Evolutionary conservation across 768 basidiomycete genomes (phyloP).

Genomic region (Lentinula guzmanii): DNA sequence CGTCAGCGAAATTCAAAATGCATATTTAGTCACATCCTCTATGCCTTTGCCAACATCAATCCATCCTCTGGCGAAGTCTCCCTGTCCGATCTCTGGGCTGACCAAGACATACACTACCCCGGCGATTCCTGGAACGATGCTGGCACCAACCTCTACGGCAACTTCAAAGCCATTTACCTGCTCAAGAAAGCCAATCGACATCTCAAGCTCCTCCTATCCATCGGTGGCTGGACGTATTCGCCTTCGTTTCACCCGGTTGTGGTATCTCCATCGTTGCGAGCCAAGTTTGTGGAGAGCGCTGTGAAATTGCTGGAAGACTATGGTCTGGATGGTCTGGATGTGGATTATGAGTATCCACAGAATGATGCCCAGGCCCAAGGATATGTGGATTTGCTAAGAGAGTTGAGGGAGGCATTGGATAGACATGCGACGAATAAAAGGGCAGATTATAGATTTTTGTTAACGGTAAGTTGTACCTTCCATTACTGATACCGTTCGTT

Average conservation of each 20-base stretch:
- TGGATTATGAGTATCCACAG: conserved; percentile 92
- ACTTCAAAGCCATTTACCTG: conserved; percentile 89
- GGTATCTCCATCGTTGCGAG: conserved; percentile 50
- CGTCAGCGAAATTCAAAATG: conserved; percentile 3
- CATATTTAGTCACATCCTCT: conserved; percentile 68
- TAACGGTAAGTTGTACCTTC: conserved; percentile 53
- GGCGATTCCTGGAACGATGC: conserved; percentile 93
- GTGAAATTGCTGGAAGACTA: conserved; percentile 84
- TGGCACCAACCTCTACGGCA: conserved; percentile 91
- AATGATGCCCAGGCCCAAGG: conserved; percentile 73
- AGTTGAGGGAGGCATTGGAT: conserved; percentile 73
- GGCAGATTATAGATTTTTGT: conserved; percentile 55
- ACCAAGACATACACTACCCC: conserved; percentile 94
- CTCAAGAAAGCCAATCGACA: conserved; percentile 84
- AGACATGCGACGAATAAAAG: conserved; percentile 56
- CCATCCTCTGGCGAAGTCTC: conserved; percentile 81
- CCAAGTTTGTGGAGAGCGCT: conserved; percentile 75
- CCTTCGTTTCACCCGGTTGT: conserved; percentile 83
- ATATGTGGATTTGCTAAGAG: conserved; percentile 76
- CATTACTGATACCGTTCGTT: background rate
- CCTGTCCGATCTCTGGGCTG: conserved; percentile 90
- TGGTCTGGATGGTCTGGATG: conserved; percentile 86
- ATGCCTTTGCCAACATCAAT: conserved; percentile 88
- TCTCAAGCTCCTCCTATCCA: conserved; percentile 77
- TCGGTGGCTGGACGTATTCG: conserved; percentile 95